Base-by-base conservation (phyloP, 306 rosid genomes). In the Lathyrus sativus region DNA sequence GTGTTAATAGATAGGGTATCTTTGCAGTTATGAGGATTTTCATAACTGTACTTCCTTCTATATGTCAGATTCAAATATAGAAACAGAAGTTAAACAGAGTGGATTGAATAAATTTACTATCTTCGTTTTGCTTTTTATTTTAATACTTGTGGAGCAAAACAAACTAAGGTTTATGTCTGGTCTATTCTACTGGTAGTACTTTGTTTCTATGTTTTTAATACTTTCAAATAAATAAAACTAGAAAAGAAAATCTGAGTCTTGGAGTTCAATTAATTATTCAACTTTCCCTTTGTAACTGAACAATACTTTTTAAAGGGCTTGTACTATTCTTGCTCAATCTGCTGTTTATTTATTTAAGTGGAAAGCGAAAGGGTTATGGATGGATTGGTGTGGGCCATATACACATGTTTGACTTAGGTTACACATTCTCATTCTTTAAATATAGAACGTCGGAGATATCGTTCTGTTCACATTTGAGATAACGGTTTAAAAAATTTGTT, bases 1-100 rank as follows among this genome's bases (percentile, higher is more conserved):
- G 24, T 73, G 72, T 76, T 65, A 42, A 62, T 70, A 43, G 76
- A 71, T 77, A 66, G 76, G 72, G 82, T 55, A 80, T 80, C 82
- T 79, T 72, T 76, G 84, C 77, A 79, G 81, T 72, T 82, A 70
- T 62, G 42, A 76, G 68, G 44, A 33, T 71, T 74, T 72, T 70
- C 79, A 62, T 70, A 70, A 45, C 29, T 26, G 75, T 79, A 79
- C 84, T 83, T 79, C 67, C 82, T 73, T 76, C 76, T 55, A n/a
- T 24, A 69, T 71, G 82, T 74, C 82, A 73, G 74, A 11, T 70
- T 76, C 70, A 69, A 48, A 70, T 78, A 54, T 66, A 78, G 74
- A 59, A 57, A 77, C 74, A 63, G 60, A 46, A 53, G 54, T 79
- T 76, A 68, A 79, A 55, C 69, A 72, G 37, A 72, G 67, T 42